Base-by-base conservation (phyloP, 345 rosid species). In the Eucalyptus cloeziana region DNA sequence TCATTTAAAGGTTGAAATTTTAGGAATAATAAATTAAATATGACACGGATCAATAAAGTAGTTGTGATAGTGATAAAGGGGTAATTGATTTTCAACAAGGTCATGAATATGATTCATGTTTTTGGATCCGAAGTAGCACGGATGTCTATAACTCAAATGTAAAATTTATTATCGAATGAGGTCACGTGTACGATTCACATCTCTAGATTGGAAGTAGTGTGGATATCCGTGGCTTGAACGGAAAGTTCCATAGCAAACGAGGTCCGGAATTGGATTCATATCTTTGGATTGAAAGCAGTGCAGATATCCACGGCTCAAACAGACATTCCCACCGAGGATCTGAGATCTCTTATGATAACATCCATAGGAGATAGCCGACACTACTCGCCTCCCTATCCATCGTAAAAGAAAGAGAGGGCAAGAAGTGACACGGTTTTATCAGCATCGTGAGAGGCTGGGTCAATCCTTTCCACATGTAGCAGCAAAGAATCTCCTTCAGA, bases 101-200 rank as follows among this genome's bases (percentile, higher is more conserved):
- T 33, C 44, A 71, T 1, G 1, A 71, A 71, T 71, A 17, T 4
- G 13, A 33, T 71, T 71, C 44, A 71, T 1, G 0, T 71, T 0
- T 17, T 71, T 33, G 7, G 44, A 71, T 17, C 24, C 7, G 0
- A 69, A 69, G 4, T 71, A 19, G 7, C 2, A 0, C 0, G 4
- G 7, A 33, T 33, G 33, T 71, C 13, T 17, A 19, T 33, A 1
- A 17, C 24, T 71, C 25, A 71, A 17, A 19, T 11, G 5, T 0
- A 33, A 69, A 33, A 0, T 69, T 69, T 6, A 9, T 13, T 64
- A 64, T 13, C 9, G 5, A 64, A 64, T 8, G 37, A 64, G 16
- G 10, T 64, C 10, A 0, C 10, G 0, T 30, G 10, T n/a, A n/a
- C 21, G 0, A 64, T n/a, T n/a, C 10, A 4, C 16, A 64, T 64